Evolutionary conservation across 2,329 filamentous ascomycete species (phyloP).

Genomic region (Phaeosphaeriaceae sp.): DNA sequence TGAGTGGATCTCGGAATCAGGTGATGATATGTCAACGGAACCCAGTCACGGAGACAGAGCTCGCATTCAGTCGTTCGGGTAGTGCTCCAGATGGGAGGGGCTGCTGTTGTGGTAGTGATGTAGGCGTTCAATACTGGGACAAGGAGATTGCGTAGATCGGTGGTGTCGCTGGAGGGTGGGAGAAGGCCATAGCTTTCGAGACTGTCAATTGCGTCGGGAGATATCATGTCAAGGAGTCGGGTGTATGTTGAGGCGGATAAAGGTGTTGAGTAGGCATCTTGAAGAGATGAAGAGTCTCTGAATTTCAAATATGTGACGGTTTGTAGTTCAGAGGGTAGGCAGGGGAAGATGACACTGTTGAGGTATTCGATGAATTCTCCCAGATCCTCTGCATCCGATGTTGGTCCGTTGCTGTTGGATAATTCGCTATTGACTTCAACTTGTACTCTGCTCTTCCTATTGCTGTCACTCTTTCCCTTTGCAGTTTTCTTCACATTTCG

Average conservation of each 20-base stretch:
- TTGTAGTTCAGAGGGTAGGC: constrained; percentile 67
- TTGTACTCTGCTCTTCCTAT: constrained; percentile 8
- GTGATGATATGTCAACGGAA: constrained; percentile 83
- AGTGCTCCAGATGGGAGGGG: constrained; percentile 68
- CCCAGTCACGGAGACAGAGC: constrained; percentile 76
- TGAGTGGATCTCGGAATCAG: constrained; percentile 81
- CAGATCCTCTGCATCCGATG: constrained; percentile 67
- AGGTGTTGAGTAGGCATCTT: constrained; percentile 63
- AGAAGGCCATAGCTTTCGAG: constrained; percentile 71
- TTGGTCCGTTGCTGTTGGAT: constrained; percentile 2
- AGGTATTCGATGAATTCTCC: constrained; percentile 84
- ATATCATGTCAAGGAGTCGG: constrained; percentile 58
- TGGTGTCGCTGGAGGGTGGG: constrained; percentile 45
- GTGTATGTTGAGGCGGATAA: constrained; percentile 60
- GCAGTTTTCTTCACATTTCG: constrained; percentile 39
- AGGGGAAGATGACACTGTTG: constrained; percentile 70
- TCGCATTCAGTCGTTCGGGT: constrained; percentile 69
- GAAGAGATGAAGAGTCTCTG: constrained; percentile 57
- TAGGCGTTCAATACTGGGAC: constrained; percentile 69
- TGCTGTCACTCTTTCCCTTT: constrained; percentile 31
- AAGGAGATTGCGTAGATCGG: constrained; percentile 61
- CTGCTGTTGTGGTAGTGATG: constrained; percentile 61
- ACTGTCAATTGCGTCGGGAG: constrained; percentile 69
- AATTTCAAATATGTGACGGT: constrained; percentile 66
- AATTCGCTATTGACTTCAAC: constrained; percentile 8